These are phyloP conservation scores for Podospora anserina DNA, from an alignment of 495 filamentous ascomycete genomes.

Conservation along the genomic window DNA sequence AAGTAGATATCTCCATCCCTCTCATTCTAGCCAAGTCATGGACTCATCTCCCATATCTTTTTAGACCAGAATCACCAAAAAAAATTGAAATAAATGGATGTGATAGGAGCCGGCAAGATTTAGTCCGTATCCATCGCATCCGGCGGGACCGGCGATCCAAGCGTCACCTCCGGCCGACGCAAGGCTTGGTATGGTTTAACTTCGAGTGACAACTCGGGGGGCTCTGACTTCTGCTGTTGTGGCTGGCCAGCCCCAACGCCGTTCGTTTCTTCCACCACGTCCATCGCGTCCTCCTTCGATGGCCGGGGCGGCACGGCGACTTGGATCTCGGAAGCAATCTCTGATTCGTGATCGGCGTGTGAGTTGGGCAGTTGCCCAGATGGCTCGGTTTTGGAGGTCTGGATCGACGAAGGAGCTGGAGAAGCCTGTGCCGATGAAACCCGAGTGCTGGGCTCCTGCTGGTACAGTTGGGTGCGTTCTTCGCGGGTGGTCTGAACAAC, in stretches of 20 bases:
- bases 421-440: neutral
- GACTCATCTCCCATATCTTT: too few species aligned
- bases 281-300: constrained; percentile 16
- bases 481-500: neutral
- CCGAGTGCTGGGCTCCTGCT: constrained; percentile 3
- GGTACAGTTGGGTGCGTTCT: neutral
- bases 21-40: too few species aligned
- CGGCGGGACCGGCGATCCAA: constrained; percentile 32
- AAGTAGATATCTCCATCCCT: too few species aligned
- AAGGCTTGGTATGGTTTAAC: neutral
- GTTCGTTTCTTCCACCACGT: constrained; percentile 16
- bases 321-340: constrained; percentile 20
- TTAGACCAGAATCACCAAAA: too few species aligned
- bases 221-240: constrained; percentile 7
- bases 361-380: neutral
- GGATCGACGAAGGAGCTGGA: neutral
- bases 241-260: constrained; percentile 7
- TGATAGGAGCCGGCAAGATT: neutral
- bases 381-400: neutral
- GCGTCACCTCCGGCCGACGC: constrained; percentile 27
- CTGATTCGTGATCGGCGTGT: constrained; percentile 6
- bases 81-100: too few species aligned
- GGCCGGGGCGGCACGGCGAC: constrained; percentile 14
- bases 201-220: neutral
- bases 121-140: constrained; percentile 34